Percentiles rank a stretch among this genome's conserved stretches.
These are phyloP conservation scores for Microthlaspi erraticum DNA, from an alignment of 345 rosid genomes.

Conservation along the genomic window DNA sequence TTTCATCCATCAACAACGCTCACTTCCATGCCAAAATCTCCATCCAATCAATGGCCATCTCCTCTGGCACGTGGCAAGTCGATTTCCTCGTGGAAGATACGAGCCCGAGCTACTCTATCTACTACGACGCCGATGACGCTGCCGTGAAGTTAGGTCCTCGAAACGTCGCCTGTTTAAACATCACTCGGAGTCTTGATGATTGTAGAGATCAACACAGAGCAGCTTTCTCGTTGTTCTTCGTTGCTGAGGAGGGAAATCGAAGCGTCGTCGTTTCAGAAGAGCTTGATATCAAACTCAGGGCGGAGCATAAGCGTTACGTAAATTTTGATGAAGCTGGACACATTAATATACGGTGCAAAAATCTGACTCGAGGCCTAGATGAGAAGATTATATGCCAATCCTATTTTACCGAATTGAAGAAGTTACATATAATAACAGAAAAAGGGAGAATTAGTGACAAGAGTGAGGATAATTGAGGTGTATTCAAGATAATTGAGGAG, in stretches of 20 bases:
- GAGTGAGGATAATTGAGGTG: too few species aligned
- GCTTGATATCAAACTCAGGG: conserved; percentile 6
- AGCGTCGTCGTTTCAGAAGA: background rate
- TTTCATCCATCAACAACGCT: background rate
- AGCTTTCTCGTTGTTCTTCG: conserved; percentile 6
- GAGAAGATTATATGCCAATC: conserved; percentile 14
- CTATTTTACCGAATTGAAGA: background rate
- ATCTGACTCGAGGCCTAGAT: background rate
- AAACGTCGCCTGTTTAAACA: conserved; percentile 1
- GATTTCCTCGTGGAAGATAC: conserved; percentile 6
- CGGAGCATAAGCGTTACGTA: background rate
- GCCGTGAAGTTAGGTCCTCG: background rate
- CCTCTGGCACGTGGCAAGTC: conserved; percentile 13
- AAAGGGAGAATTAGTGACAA: too few species aligned
- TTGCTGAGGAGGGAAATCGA: background rate
- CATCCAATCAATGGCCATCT: conserved; percentile 18
- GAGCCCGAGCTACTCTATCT: conserved; percentile 3
- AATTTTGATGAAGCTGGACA: background rate
- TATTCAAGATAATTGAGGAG: too few species aligned
- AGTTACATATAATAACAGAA: too few species aligned
- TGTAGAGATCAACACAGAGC: background rate
- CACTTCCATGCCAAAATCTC: conserved; percentile 13
- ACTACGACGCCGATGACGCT: conserved; percentile 10
- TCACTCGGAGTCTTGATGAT: background rate
- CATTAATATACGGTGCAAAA: conserved; percentile 4